Evolutionary conservation across 805 yeast genomes (phyloP).

Genomic region (Clavispora carvajalis): DNA sequence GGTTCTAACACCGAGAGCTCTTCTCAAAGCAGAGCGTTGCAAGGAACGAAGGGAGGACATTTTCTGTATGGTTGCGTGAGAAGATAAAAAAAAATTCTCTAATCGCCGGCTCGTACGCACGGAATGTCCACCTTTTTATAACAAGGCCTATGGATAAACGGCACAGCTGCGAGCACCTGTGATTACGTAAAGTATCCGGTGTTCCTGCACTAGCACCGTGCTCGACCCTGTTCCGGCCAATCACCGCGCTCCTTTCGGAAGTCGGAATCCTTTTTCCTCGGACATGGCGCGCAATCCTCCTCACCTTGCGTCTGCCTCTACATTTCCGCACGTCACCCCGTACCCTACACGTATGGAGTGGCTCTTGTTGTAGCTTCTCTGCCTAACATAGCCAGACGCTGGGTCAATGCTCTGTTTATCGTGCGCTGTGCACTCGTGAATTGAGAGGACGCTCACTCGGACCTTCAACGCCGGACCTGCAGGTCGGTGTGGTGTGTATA

Average conservation of each 20-base stretch:
- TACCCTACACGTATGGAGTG: background rate
- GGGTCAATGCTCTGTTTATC: background rate
- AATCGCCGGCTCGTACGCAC: conserved; percentile 1
- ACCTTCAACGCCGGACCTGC: background rate
- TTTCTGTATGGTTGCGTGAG: conserved; percentile 4
- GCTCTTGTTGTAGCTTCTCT: no score
- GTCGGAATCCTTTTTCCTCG: conserved; percentile 3
- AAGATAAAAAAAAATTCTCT: conserved; percentile 3
- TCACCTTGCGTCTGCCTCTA: background rate
- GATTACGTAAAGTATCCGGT: conserved; percentile 1
- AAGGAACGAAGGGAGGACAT: conserved; percentile 35
- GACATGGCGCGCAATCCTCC: conserved; percentile 1
- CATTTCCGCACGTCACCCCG: background rate
- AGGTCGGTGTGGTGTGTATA: conserved; percentile 7
- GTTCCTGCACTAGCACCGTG: background rate
- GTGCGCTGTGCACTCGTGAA: no score
- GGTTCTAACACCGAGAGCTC: conserved; percentile 17
- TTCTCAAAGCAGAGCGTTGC: conserved; percentile 28
- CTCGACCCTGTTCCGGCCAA: conserved; percentile 5
- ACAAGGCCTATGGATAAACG: background rate
- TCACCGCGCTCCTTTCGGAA: conserved; percentile 1
- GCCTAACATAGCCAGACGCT: no score
- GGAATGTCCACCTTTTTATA: conserved; percentile 10
- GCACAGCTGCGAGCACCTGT: background rate
- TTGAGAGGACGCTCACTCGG: background rate